These are phyloP conservation scores for Cordyceps javanica DNA, from an alignment of 2,329 filamentous ascomycete species.

Conservation along the genomic window DNA sequence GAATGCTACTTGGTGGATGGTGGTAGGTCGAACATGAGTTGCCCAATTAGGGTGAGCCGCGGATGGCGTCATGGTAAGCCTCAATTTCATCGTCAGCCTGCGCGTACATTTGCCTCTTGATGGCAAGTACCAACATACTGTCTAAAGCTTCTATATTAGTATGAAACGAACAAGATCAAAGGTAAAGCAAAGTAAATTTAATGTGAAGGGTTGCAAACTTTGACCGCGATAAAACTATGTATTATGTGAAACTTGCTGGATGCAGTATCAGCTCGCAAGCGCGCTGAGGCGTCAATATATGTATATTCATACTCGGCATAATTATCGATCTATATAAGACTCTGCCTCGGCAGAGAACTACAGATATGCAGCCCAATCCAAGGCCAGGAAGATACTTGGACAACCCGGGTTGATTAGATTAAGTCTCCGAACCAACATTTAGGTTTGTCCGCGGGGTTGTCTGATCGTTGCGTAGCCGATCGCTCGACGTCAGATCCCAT, in stretches of 20 bases:
- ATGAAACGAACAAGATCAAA: too few species aligned
- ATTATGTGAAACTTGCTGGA: too few species aligned
- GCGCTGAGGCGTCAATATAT: too few species aligned
- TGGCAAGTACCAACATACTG: too few species aligned
- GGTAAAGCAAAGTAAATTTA: too few species aligned
- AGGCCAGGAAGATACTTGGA: neutral
- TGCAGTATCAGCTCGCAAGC: too few species aligned
- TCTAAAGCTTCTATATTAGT: too few species aligned
- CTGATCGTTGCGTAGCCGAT: neutral
- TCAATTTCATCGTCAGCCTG: constrained; percentile 8
- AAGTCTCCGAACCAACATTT: neutral
- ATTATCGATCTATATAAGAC: neutral
- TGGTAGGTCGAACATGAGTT: neutral
- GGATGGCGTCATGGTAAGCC: constrained; percentile 11
- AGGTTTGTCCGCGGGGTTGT: neutral
- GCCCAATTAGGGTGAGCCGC: neutral
- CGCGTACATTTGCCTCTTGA: too few species aligned
- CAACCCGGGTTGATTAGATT: neutral
- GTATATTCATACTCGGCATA: too few species aligned
- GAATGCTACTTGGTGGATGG: neutral
- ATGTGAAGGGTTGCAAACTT: too few species aligned
- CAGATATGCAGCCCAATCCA: neutral
- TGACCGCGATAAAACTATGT: too few species aligned
- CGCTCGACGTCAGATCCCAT: neutral
- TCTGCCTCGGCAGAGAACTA: neutral